Evolutionary conservation across 305 asterid species (phyloP).

Genomic region (Fraxinus platypoda): DNA sequence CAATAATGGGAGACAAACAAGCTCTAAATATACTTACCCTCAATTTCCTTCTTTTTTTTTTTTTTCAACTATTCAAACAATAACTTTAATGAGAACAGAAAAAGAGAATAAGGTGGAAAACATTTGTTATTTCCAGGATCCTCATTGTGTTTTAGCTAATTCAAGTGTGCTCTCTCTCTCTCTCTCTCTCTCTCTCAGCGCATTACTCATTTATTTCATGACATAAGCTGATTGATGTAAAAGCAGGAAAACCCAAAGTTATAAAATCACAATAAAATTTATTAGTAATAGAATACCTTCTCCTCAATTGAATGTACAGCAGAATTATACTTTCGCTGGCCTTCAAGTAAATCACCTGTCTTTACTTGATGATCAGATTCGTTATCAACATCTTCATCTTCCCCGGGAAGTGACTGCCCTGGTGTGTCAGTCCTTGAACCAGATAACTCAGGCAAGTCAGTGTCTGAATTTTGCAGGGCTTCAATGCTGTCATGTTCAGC

Average conservation of each 20-base stretch:
- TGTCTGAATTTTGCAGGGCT: conserved; percentile 56
- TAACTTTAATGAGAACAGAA: background rate
- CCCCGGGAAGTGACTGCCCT: conserved; percentile 69
- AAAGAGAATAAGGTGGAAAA: background rate
- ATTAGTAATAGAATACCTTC: conserved; percentile 53
- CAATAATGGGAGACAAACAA: too few relatives aligned
- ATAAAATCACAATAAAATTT: conserved; percentile 4
- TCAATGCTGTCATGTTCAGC: conserved; percentile 75
- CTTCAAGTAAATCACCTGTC: conserved; percentile 91
- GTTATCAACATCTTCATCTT: conserved; percentile 66
- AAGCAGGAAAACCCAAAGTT: conserved; percentile 6
- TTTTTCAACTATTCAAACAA: background rate
- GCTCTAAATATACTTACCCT: background rate
- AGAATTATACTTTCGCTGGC: conserved; percentile 93
- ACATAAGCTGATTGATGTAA: background rate
- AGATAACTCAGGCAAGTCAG: conserved; percentile 58
- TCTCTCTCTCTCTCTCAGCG: background rate
- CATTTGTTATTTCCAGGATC: background rate
- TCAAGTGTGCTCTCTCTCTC: background rate
- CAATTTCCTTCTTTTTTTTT: background rate
- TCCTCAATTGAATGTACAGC: conserved; percentile 97
- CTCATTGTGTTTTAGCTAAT: background rate
- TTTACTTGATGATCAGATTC: conserved; percentile 54
- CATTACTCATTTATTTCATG: background rate
- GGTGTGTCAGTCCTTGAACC: conserved; percentile 66